These are phyloP conservation scores for Mixia osmundae DNA, from an alignment of 1,284 basidiomycete genomes.

Conservation along the genomic window DNA sequence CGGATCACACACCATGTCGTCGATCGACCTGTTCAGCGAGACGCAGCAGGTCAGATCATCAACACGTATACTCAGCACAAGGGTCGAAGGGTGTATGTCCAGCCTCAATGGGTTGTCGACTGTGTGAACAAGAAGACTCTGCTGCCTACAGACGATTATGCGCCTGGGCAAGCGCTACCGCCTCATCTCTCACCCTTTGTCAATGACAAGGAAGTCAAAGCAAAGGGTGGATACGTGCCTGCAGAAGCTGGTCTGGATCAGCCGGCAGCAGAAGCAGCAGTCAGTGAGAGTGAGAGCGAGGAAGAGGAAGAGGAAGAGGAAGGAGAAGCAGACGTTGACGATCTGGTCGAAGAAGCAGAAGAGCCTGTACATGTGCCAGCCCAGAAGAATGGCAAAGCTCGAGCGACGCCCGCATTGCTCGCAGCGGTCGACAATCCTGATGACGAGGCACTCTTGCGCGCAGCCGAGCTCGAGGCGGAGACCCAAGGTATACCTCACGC, in stretches of 20 bases:
- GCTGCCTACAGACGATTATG: slow-evolving; percentile 63
- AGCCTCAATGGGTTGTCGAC: slow-evolving; percentile 97
- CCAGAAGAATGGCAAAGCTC: slow-evolving; percentile 2
- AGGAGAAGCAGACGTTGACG: slow-evolving; percentile 14
- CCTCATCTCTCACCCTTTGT: slow-evolving; percentile 94
- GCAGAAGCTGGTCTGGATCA: slow-evolving; percentile 34
- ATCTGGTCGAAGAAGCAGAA: slow-evolving; percentile 6
- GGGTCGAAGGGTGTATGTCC: slow-evolving; percentile 59
- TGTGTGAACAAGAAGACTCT: slow-evolving; percentile 73
- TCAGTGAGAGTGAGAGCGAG: slow-evolving; percentile 23
- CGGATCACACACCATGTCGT: slow-evolving; percentile 90
- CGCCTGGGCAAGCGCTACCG: slow-evolving; percentile 64
- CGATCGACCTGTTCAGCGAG: slow-evolving; percentile 43
- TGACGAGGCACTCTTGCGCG: slow-evolving; percentile 48
- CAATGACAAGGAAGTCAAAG: slow-evolving; percentile 35
- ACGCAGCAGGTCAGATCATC: slow-evolving; percentile 32
- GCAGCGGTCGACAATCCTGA: slow-evolving; percentile 34
- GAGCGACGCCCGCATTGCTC: slow-evolving; percentile 28
- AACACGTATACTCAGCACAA: no score
- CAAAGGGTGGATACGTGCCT: slow-evolving; percentile 25
- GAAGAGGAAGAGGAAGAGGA: slow-evolving; percentile 22
- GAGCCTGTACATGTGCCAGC: background rate
- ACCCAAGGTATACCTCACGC: slow-evolving; percentile 62
- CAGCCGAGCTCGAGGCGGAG: slow-evolving; percentile 84
- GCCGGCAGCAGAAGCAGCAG: slow-evolving; percentile 24